phyloP scores from a whole-genome alignment of 2,329 filamentous ascomycete genomes.

The Apiospora kogelbergensis region DNA sequence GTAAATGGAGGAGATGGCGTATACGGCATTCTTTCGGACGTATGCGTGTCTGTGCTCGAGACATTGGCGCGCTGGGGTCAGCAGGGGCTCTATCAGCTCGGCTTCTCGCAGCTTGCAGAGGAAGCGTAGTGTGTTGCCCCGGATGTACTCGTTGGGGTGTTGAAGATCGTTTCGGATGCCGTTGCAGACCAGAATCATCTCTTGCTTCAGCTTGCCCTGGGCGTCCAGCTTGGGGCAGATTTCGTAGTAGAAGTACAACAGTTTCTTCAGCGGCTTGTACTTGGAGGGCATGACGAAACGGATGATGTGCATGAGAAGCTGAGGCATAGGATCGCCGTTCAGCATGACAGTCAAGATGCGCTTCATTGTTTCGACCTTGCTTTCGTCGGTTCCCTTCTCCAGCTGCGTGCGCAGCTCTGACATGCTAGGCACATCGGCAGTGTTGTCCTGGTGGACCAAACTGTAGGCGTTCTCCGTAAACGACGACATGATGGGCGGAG shows the following conservation, averaged over 20 bases:
- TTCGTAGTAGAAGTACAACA: constrained; percentile 99
- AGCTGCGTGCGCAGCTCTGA: constrained; percentile 91
- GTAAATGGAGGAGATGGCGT: constrained; percentile 89
- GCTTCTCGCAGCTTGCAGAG: constrained; percentile 94
- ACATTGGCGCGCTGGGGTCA: constrained; percentile 88
- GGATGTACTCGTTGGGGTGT: constrained; percentile 96
- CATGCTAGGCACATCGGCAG: constrained; percentile 84
- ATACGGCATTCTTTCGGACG: constrained; percentile 97
- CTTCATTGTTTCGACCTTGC: constrained; percentile 95
- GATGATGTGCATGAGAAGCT: constrained; percentile 98
- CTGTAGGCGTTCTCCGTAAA: constrained; percentile 96
- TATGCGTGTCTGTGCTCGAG: constrained; percentile 96
- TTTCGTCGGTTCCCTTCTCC: constrained; percentile 91
- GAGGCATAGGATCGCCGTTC: constrained; percentile 94
- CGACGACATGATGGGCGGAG: constrained; percentile 68
- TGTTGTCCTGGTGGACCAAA: constrained; percentile 96
- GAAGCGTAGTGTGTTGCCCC: constrained; percentile 97
- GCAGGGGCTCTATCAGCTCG: constrained; percentile 92
- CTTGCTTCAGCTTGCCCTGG: constrained; percentile 94
- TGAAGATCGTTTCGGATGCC: constrained; percentile 97
- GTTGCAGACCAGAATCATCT: constrained; percentile 99
- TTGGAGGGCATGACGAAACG: constrained; percentile 99
- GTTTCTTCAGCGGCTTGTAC: constrained; percentile 94
- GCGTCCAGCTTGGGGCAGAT: constrained; percentile 95
- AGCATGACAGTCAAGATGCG: constrained; percentile 95